Evolutionary conservation across 139 green algal species (phyloP).

Genomic region (Chlorella sp.): DNA sequence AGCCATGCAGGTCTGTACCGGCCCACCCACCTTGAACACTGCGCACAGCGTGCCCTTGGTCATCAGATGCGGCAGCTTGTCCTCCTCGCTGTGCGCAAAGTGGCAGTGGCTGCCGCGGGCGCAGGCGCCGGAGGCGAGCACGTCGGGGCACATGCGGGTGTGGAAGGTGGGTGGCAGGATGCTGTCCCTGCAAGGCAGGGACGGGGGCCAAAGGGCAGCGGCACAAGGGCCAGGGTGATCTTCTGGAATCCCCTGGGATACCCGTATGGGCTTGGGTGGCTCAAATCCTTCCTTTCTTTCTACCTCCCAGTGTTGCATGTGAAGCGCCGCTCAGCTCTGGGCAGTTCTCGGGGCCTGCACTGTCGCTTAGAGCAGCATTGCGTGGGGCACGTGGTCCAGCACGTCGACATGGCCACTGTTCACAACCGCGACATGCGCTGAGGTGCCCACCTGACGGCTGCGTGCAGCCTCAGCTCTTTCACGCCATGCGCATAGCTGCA

Average conservation of each 20-base stretch:
- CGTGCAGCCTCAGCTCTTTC: neutral
- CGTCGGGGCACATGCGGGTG: neutral
- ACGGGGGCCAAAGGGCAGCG: neutral
- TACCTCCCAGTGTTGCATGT: no score
- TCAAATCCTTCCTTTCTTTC: no score
- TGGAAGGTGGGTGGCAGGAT: neutral
- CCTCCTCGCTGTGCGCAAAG: neutral
- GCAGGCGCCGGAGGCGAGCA: neutral
- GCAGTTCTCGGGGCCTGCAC: no score
- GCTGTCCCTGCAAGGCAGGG: neutral
- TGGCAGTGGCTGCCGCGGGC: neutral
- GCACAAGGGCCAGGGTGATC: no score
- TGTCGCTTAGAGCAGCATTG: no score
- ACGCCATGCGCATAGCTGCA: neutral
- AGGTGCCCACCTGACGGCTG: neutral
- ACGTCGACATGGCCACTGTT: no score
- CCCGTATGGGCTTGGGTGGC: no score
- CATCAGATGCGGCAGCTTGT: slow-evolving; percentile 9
- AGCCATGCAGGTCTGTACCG: no score
- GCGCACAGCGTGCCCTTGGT: neutral
- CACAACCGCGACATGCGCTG: no score
- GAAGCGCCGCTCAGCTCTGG: no score
- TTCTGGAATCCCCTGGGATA: no score
- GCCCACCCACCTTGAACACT: neutral
- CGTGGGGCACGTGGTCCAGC: no score